phyloP scores from a whole-genome alignment of 257 asterid genomes.

The Jasminum sambac region DNA sequence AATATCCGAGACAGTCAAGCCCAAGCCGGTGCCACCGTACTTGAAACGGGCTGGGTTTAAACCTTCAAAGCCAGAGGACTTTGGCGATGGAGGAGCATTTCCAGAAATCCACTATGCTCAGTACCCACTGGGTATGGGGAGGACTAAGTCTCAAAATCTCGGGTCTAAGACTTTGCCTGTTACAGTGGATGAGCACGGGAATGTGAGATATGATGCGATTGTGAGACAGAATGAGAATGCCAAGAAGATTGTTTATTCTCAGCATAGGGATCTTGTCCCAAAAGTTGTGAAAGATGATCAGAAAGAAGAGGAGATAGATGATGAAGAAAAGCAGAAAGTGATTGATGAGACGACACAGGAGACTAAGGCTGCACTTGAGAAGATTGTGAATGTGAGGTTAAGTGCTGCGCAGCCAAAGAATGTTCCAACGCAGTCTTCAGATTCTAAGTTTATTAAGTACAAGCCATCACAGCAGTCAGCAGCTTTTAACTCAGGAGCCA shows the following conservation, averaged over 20 bases:
- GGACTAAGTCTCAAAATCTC: slow-evolving; percentile 54
- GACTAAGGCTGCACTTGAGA: slow-evolving; percentile 91
- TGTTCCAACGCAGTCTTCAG: slow-evolving; percentile 69
- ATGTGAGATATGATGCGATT: slow-evolving; percentile 75
- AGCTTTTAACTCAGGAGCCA: slow-evolving; percentile 94
- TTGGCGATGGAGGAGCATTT: slow-evolving; percentile 97
- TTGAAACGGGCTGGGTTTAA: slow-evolving; percentile 80
- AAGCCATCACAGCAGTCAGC: slow-evolving; percentile 95
- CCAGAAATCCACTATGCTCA: slow-evolving; percentile 92
- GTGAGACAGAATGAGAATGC: slow-evolving; percentile 88
- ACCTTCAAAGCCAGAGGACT: slow-evolving; percentile 87
- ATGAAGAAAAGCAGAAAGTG: slow-evolving; percentile 79
- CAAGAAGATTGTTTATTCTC: slow-evolving; percentile 56
- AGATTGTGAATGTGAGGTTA: slow-evolving; percentile 83
- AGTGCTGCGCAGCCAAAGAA: slow-evolving; percentile 97
- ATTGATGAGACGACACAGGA: slow-evolving; percentile 76
- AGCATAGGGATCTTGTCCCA: slow-evolving; percentile 36
- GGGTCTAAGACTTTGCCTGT: slow-evolving; percentile 75
- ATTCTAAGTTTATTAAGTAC: slow-evolving; percentile 85
- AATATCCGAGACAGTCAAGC: slow-evolving; percentile 45
- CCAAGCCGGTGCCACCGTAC: slow-evolving; percentile 72
- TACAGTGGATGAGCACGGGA: slow-evolving; percentile 87
- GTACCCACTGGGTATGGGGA: slow-evolving; percentile 92
- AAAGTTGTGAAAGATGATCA: slow-evolving; percentile 64
- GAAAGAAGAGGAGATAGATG: slow-evolving; percentile 64